Conservation (phyloP, 768 basidiomycete species). For the Clitopilus passeckerianus region DNA sequence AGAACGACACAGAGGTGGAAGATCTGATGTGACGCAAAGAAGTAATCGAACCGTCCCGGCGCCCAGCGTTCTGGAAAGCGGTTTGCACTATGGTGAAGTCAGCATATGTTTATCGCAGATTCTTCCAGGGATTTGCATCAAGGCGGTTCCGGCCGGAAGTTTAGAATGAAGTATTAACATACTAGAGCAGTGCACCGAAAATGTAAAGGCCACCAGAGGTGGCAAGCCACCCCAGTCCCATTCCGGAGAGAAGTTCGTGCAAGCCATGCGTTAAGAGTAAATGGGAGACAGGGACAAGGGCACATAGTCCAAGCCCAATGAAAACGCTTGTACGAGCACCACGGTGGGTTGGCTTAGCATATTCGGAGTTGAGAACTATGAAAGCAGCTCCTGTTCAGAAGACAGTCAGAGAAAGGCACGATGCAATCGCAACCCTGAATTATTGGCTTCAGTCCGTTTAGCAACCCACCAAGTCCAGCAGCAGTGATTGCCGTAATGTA, state of each 20-base stretch:
- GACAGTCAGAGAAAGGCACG: slow-evolving; percentile 1
- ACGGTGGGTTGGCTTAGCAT: slow-evolving; percentile 69
- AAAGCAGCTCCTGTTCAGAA: slow-evolving; percentile 51
- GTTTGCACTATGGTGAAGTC: slow-evolving; percentile 57
- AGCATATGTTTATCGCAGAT: slow-evolving; percentile 10
- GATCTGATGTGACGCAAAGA: slow-evolving; percentile 83
- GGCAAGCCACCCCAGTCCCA: slow-evolving; percentile 71
- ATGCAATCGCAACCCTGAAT: slow-evolving; percentile 6
- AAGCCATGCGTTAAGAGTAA: slow-evolving; percentile 55
- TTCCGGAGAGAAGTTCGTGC: slow-evolving; percentile 44
- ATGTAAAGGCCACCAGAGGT: slow-evolving; percentile 74
- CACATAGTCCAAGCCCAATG: slow-evolving; percentile 69
- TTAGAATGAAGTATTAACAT: slow-evolving; percentile 28
- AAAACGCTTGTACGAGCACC: slow-evolving; percentile 76
- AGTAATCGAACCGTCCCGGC: slow-evolving; percentile 77
- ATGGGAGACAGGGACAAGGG: slow-evolving; percentile 66
- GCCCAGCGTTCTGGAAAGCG: slow-evolving; percentile 72
- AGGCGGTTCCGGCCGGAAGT: slow-evolving; percentile 12
- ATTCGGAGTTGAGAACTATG: slow-evolving; percentile 75
- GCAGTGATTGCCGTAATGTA: slow-evolving; percentile 50
- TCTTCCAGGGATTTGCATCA: slow-evolving; percentile 12
- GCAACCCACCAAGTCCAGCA: slow-evolving; percentile 53
- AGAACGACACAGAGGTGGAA: slow-evolving; percentile 80
- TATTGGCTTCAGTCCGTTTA: background rate
- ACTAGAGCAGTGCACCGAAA: slow-evolving; percentile 78